phyloP scores from a whole-genome alignment of 768 basidiomycete species.

The Inosperma sp. region DNA sequence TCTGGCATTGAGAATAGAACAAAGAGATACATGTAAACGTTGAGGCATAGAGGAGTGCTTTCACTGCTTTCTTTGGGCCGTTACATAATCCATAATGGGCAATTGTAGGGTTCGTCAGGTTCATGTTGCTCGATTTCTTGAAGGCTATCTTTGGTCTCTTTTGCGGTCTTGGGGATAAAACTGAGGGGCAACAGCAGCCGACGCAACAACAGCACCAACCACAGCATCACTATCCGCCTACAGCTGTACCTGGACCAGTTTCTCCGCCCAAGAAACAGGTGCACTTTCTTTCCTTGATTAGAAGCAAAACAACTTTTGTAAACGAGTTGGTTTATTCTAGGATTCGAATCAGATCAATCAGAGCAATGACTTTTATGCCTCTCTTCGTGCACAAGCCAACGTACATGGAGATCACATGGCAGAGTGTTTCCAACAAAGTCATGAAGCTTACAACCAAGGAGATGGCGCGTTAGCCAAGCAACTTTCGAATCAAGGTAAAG shows the following conservation, averaged over 20 bases:
- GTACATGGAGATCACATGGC: constrained; percentile 79
- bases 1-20: too few species aligned
- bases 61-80: too few species aligned
- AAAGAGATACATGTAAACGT: too few species aligned
- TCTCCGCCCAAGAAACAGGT: constrained; percentile 16
- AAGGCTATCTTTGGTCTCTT: constrained; percentile 29
- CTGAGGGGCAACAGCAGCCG: constrained; percentile 17
- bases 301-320: constrained; percentile 5
- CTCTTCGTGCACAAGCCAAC: constrained; percentile 71
- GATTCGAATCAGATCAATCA: constrained; percentile 62
- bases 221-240: constrained; percentile 13
- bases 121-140: constrained; percentile 27
- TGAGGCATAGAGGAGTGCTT: too few species aligned
- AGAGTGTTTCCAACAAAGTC: constrained; percentile 62
- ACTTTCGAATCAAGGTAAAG: constrained; percentile 75
- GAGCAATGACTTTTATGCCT: constrained; percentile 61
- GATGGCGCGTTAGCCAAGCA: constrained; percentile 80
- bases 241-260: constrained; percentile 9
- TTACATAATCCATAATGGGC: neutral
- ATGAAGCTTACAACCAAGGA: constrained; percentile 65
- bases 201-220: constrained; percentile 2
- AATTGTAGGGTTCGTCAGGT: neutral
- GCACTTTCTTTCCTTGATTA: neutral
- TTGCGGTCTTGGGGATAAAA: constrained; percentile 16
- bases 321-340: constrained; percentile 21